Evolutionary conservation across 176 grass and related monocot species (phyloP).

Genomic region (Eleusine coracana): DNA sequence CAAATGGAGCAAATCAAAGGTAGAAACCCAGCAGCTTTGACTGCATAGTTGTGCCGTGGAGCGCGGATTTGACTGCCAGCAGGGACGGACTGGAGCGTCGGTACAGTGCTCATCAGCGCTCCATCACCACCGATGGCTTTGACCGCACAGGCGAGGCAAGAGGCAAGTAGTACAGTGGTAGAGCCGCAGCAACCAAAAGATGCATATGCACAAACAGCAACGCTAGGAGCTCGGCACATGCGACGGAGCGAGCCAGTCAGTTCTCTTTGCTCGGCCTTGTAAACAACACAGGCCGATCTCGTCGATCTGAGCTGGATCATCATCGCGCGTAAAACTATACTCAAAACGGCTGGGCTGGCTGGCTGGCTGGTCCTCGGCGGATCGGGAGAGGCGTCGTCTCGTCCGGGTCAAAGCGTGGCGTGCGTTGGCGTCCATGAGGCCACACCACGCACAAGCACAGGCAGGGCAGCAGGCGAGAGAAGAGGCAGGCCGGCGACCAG

Average conservation of each 20-base stretch:
- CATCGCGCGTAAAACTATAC: not conserved
- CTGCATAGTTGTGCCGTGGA: not conserved
- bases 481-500: not conserved
- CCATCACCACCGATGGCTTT: not conserved
- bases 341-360: too few relatives aligned
- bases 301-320: not conserved
- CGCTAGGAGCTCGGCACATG: not conserved
- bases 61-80: constrained; percentile 36
- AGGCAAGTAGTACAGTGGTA: not conserved
- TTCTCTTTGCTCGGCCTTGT: not conserved
- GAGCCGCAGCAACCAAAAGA: not conserved
- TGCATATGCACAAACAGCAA: not conserved
- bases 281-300: not conserved
- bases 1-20: not conserved
- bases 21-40: not conserved
- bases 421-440: constrained; percentile 34
- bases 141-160: not conserved
- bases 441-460: not conserved
- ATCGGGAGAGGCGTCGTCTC: too few relatives aligned
- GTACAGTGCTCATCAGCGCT: not conserved
- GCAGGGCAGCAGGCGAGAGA: not conserved
- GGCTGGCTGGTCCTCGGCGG: too few relatives aligned
- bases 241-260: not conserved
- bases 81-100: not conserved
- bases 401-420: constrained; percentile 33